A percentile compares a stretch with the other conserved stretches of the same genome.
Conservation (phyloP, 202 grass and related monocot genomes). For the Setaria viridis region DNA sequence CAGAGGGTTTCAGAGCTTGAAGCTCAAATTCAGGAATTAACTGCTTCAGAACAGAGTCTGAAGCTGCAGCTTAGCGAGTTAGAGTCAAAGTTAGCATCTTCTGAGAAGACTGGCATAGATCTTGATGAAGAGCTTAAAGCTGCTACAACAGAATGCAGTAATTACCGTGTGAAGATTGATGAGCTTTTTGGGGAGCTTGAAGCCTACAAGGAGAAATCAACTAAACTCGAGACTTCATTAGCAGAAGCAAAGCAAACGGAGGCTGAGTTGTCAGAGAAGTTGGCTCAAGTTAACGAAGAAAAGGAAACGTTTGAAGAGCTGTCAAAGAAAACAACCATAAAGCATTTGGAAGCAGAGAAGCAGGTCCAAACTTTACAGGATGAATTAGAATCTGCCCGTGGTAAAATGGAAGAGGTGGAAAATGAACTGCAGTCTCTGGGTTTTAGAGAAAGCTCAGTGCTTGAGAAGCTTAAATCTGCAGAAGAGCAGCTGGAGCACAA, state of each 20-base stretch:
- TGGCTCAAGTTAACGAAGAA: slow-evolving; percentile 73
- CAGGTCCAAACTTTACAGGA: slow-evolving; percentile 52
- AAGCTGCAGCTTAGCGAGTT: slow-evolving; percentile 57
- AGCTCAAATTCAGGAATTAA: slow-evolving; percentile 67
- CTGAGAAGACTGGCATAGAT: slow-evolving; percentile 59
- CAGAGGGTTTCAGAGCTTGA: slow-evolving; percentile 75
- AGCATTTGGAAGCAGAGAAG: slow-evolving; percentile 67
- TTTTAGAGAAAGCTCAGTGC: slow-evolving; percentile 57
- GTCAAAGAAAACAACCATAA: slow-evolving; percentile 57
- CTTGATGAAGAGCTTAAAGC: slow-evolving; percentile 77
- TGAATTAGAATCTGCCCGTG: slow-evolving; percentile 58
- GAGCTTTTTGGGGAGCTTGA: slow-evolving; percentile 63
- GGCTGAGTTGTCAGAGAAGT: slow-evolving; percentile 54
- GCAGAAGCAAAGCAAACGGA: slow-evolving; percentile 60
- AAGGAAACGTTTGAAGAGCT: slow-evolving; percentile 73
- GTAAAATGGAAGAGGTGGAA: slow-evolving; percentile 64
- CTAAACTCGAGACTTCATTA: slow-evolving; percentile 55
- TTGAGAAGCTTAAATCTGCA: slow-evolving; percentile 76
- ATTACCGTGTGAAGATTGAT: slow-evolving; percentile 47
- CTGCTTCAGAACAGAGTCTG: slow-evolving; percentile 57
- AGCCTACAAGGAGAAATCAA: slow-evolving; percentile 68
- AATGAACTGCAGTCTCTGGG: slow-evolving; percentile 63
- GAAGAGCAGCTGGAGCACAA: slow-evolving; percentile 86
- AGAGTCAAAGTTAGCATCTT: slow-evolving; percentile 63
- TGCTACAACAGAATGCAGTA: slow-evolving; percentile 44